phyloP scores from a whole-genome alignment of 2,329 filamentous ascomycete genomes.

The Leptoxyphium fumago region DNA sequence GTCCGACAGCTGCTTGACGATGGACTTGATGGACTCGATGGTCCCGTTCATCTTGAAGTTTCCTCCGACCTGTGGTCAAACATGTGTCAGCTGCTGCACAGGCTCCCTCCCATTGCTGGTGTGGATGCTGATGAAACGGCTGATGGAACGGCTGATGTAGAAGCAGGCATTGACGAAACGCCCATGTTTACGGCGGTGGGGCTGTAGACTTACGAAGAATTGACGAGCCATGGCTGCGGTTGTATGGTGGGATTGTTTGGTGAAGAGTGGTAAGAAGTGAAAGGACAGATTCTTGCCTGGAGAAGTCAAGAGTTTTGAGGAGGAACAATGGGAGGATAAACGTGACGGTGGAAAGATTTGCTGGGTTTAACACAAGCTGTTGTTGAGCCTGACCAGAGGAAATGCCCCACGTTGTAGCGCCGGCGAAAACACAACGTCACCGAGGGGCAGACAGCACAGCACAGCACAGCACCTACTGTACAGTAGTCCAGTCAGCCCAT shows the following conservation, averaged over 20 bases:
- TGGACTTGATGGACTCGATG: slow-evolving; percentile 73
- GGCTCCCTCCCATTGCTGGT: background rate
- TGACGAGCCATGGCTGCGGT: slow-evolving; percentile 25
- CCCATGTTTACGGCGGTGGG: no score
- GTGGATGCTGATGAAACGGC: background rate
- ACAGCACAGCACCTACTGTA: no score
- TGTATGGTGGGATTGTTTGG: background rate
- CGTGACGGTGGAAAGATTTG: no score
- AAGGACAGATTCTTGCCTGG: no score
- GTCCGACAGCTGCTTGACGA: slow-evolving; percentile 77
- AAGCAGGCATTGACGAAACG: no score
- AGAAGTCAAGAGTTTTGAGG: no score
- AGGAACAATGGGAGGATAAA: no score
- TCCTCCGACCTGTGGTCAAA: slow-evolving; percentile 40
- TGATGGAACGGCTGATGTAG: slow-evolving; percentile 11
- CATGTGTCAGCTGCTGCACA: background rate
- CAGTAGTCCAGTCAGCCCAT: no score
- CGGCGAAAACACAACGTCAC: background rate
- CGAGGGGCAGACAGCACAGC: background rate
- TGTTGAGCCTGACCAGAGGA: background rate
- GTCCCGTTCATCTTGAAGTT: slow-evolving; percentile 94
- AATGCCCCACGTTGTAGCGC: background rate
- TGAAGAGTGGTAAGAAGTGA: background rate
- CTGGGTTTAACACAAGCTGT: background rate
- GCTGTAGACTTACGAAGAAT: slow-evolving; percentile 21